Evolutionary conservation across 2,329 filamentous ascomycete genomes (phyloP).

Genomic region (Diplodia scrobiculata): DNA sequence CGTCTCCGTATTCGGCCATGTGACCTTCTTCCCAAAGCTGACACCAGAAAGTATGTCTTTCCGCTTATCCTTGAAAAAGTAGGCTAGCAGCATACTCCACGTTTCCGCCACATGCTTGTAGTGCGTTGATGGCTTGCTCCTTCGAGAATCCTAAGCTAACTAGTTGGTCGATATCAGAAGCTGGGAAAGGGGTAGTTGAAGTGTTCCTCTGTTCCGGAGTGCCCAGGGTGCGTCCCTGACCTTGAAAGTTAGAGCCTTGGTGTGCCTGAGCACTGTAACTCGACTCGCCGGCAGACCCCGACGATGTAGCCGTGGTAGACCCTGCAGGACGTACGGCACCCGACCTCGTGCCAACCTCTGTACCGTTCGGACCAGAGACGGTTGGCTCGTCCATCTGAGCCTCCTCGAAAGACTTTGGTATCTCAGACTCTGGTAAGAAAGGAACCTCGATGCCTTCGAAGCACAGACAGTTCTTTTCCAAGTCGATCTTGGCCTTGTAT

Average conservation of each 20-base stretch:
- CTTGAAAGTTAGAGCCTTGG: constrained; percentile 34
- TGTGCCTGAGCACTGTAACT: constrained; percentile 5
- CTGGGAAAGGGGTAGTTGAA: constrained; percentile 49
- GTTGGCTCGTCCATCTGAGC: constrained; percentile 76
- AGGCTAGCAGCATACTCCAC: constrained; percentile 85
- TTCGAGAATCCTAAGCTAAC: constrained; percentile 75
- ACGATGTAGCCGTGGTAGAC: constrained; percentile 37
- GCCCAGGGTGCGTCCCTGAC: constrained; percentile 39
- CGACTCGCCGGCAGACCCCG: constrained; percentile 28
- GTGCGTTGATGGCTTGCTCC: constrained; percentile 73
- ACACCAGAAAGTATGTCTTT: constrained; percentile 45
- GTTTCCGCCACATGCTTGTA: constrained; percentile 82
- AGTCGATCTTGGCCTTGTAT: constrained; percentile 89
- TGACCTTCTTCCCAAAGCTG: not conserved
- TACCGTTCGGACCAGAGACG: constrained; percentile 82
- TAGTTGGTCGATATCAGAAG: constrained; percentile 73
- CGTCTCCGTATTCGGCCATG: not conserved
- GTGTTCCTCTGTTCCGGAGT: constrained; percentile 33
- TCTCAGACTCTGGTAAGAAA: constrained; percentile 90
- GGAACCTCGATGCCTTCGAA: constrained; percentile 87
- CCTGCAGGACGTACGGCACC: constrained; percentile 69
- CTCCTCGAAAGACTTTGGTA: constrained; percentile 79
- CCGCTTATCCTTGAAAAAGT: constrained; percentile 55
- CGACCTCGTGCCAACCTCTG: constrained; percentile 78
- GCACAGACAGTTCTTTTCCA: constrained; percentile 78